Conservation (phyloP, 1,284 basidiomycete species). For the Caloboletus inedulis region DNA sequence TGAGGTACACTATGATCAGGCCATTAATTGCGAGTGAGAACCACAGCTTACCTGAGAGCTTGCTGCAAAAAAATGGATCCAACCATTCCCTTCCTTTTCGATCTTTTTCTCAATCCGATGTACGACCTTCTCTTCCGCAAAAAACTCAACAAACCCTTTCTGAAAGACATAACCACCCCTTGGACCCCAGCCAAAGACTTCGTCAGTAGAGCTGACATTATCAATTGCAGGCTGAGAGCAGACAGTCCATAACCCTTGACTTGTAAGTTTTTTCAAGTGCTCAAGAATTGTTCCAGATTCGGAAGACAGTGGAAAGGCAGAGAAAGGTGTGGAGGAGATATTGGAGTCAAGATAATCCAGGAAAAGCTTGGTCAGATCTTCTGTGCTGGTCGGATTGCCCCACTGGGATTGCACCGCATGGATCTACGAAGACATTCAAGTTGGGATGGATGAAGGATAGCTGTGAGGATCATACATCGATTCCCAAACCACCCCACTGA, state of each 20-base stretch:
- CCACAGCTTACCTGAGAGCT: conserved; percentile 60
- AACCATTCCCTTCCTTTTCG: conserved; percentile 52
- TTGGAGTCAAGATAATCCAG: conserved; percentile 72
- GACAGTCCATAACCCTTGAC: conserved; percentile 88
- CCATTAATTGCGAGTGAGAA: background rate
- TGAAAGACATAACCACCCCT: conserved; percentile 92
- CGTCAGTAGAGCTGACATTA: conserved; percentile 70
- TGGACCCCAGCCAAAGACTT: conserved; percentile 91
- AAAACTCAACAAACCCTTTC: conserved; percentile 98
- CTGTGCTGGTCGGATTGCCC: conserved; percentile 70
- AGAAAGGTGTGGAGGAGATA: conserved; percentile 83
- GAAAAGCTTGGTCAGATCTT: conserved; percentile 81
- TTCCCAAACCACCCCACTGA: conserved; percentile 64
- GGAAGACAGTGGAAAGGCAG: conserved; percentile 75
- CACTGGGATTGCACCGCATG: conserved; percentile 72
- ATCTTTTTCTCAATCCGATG: conserved; percentile 61
- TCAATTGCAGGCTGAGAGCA: conserved; percentile 96
- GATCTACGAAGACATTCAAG: conserved; percentile 40
- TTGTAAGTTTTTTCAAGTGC: conserved; percentile 76
- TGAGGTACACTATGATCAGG: conserved; percentile 29
- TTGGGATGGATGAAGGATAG: background rate
- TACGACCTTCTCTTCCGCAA: conserved; percentile 68
- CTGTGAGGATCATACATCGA: conserved; percentile 42
- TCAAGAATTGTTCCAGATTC: conserved; percentile 85
- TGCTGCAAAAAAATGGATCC: conserved; percentile 85